A percentile compares a stretch with the other conserved stretches of the same genome.
Conservation (phyloP, 116 monocot species). For the Trichopus zeylanicus region DNA sequence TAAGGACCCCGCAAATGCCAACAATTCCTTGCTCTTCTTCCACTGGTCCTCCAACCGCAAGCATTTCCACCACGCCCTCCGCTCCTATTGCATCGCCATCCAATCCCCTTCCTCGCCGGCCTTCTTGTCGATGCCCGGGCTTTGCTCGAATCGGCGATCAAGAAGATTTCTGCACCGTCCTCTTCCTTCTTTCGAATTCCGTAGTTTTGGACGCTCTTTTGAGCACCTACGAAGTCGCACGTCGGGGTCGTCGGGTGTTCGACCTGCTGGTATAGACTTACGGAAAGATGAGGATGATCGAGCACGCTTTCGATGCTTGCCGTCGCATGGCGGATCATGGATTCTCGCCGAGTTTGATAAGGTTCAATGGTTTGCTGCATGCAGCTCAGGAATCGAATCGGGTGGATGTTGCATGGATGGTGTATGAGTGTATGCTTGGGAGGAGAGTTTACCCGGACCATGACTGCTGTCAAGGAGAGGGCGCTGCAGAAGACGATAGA, state of each 20-base stretch:
- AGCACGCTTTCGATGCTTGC: conserved; percentile 47
- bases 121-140: conserved; percentile 37
- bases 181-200: background rate
- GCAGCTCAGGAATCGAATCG: conserved; percentile 25
- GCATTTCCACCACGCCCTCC: conserved; percentile 22
- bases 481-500: conserved; percentile 20
- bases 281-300: conserved; percentile 34
- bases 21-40: conserved; percentile 66
- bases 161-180: conserved; percentile 5
- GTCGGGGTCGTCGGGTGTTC: conserved; percentile 42
- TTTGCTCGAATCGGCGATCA: conserved; percentile 44
- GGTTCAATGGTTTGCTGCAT: conserved; percentile 51
- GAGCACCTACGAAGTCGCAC: conserved; percentile 21
- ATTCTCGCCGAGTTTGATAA: conserved; percentile 24
- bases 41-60: conserved; percentile 49
- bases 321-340: conserved; percentile 29
- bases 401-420: conserved; percentile 48
- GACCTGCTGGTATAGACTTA: conserved; percentile 54
- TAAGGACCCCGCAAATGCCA: conserved; percentile 40
- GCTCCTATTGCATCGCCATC: conserved; percentile 45
- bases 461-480: conserved; percentile 57
- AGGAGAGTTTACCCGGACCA: conserved; percentile 53
- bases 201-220: conserved; percentile 22
- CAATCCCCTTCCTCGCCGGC: conserved; percentile 66
- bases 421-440: conserved; percentile 61